Conservation (phyloP, 805 yeast species). For the Hanseniaspora guilliermondii region DNA sequence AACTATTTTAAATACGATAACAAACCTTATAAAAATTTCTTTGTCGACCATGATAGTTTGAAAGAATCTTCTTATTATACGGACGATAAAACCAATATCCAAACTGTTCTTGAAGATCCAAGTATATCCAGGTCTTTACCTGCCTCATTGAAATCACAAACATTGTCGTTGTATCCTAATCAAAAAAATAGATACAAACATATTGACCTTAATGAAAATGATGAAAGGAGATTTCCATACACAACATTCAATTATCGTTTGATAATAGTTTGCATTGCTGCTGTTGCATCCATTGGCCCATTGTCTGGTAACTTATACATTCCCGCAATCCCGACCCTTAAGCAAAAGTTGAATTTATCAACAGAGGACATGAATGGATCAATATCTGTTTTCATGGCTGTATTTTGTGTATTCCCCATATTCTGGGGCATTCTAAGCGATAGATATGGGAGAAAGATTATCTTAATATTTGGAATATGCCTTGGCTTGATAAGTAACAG, state of each 20-base stretch:
- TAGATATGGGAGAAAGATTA: constrained; percentile 51
- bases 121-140: not conserved
- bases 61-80: not conserved
- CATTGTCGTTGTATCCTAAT: not conserved
- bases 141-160: not conserved
- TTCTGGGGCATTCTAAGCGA: constrained; percentile 48
- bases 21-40: not conserved
- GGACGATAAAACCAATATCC: not conserved
- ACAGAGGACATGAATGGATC: constrained; percentile 40
- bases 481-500: constrained; percentile 52
- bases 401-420: constrained; percentile 44
- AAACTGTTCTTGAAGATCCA: not conserved
- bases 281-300: constrained; percentile 31
- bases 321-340: constrained; percentile 39
- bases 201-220: not conserved
- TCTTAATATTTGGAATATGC: constrained; percentile 44
- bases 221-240: not conserved
- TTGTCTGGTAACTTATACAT: constrained; percentile 46
- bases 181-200: not conserved
- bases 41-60: not conserved
- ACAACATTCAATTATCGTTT: not conserved
- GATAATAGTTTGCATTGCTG: not conserved
- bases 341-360: constrained; percentile 31
- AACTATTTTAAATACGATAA: not conserved
- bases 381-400: constrained; percentile 45